Evolutionary conservation across 331 rosid species (phyloP).

Genomic region (Cydonia oblonga): DNA sequence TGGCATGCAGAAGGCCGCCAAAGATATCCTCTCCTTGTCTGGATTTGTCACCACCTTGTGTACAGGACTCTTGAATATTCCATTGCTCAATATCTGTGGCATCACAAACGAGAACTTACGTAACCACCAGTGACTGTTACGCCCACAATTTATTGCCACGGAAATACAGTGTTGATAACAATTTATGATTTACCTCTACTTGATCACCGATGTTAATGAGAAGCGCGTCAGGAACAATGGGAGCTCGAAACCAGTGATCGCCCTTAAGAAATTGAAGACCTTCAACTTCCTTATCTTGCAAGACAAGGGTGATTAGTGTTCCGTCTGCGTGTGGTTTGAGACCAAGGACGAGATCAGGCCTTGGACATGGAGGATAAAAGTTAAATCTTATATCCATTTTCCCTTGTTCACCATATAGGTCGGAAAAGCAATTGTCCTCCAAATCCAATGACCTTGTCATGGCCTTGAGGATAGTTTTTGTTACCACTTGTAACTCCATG

Average conservation of each 20-base stretch:
- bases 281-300: constrained; percentile 61
- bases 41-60: constrained; percentile 32
- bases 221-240: constrained; percentile 47
- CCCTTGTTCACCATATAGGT: constrained; percentile 34
- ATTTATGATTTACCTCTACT: constrained; percentile 41
- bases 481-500: background rate
- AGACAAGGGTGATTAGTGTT: constrained; percentile 38
- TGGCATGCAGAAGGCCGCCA: constrained; percentile 31
- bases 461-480: constrained; percentile 31
- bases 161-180: background rate
- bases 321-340: constrained; percentile 56
- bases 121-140: too few species aligned
- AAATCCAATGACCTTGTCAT: constrained; percentile 60
- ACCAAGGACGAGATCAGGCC: constrained; percentile 44
- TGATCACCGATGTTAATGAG: constrained; percentile 63
- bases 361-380: constrained; percentile 46
- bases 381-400: constrained; percentile 31
- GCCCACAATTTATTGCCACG: too few species aligned
- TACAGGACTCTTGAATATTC: constrained; percentile 30
- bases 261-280: constrained; percentile 67
- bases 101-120: too few species aligned
- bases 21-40: constrained; percentile 30
- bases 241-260: constrained; percentile 50
- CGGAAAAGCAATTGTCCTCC: constrained; percentile 45
- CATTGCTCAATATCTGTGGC: constrained; percentile 32